phyloP scores from a whole-genome alignment of 2,329 filamentous ascomycete genomes.

The Plenodomus tracheiphilus region DNA sequence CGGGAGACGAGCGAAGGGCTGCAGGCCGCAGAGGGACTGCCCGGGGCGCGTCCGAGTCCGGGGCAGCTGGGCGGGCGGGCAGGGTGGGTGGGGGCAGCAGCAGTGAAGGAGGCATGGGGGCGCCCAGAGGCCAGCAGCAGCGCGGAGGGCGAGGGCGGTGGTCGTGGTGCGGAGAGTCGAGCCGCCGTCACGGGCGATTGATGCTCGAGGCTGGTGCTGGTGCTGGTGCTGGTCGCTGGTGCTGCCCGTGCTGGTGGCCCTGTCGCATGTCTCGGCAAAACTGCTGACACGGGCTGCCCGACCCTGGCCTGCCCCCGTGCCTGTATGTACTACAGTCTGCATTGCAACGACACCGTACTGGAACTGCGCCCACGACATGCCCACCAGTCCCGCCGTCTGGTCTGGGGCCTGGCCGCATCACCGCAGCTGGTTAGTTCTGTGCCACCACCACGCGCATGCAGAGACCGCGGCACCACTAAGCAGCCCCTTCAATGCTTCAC shows the following conservation, averaged over 20 bases:
- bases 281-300: background rate
- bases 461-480: background rate
- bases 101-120: constrained; percentile 27
- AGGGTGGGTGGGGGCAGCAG: constrained; percentile 10
- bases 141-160: constrained; percentile 13
- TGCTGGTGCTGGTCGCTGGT: too few relatives aligned
- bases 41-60: constrained; percentile 24
- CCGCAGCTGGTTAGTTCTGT: background rate
- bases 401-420: too few relatives aligned
- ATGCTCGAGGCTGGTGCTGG: too few relatives aligned
- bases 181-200: too few relatives aligned
- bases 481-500: constrained; percentile 9
- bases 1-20: constrained; percentile 25
- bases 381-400: background rate
- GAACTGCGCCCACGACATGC: background rate
- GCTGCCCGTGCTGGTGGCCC: constrained; percentile 19
- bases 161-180: constrained; percentile 22
- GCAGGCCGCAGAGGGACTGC: constrained; percentile 23
- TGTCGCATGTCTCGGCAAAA: constrained; percentile 15
- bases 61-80: constrained; percentile 14
- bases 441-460: background rate
- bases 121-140: constrained; percentile 35
- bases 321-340: background rate
- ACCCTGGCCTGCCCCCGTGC: too few relatives aligned
- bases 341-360: background rate